phyloP scores from a whole-genome alignment of 164 flowering plant genomes.

The Piper betle region DNA sequence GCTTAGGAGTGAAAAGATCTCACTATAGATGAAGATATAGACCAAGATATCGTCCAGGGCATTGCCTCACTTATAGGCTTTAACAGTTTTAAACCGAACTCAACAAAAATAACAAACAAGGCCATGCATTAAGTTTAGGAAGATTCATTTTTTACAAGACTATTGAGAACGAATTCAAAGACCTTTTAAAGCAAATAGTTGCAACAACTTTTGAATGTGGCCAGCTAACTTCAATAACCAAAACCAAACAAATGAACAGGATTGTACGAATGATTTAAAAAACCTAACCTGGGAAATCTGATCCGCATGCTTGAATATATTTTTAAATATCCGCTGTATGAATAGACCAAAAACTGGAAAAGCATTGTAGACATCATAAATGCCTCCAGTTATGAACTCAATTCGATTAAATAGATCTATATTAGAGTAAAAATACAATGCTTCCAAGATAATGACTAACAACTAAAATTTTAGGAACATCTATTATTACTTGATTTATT shows the following conservation, averaged over 20 bases:
- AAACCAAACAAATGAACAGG: not conserved
- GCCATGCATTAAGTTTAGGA: not conserved
- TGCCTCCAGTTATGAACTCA: not conserved
- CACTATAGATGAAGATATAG: no score
- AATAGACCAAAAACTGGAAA: conserved; percentile 72
- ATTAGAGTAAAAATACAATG: not conserved
- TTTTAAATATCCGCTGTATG: conserved; percentile 69
- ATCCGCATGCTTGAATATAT: conserved; percentile 81
- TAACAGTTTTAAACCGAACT: not conserved
- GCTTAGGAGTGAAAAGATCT: no score
- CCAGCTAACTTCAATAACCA: not conserved
- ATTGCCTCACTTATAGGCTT: no score
- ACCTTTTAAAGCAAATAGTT: not conserved
- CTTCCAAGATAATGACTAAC: not conserved
- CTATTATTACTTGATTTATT: not conserved
- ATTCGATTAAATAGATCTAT: not conserved
- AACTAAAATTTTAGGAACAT: not conserved
- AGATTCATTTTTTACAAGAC: not conserved
- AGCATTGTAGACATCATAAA: conserved; percentile 1
- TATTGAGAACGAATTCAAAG: not conserved
- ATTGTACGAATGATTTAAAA: not conserved
- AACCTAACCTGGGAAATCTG: conserved; percentile 76
- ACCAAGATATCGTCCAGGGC: no score
- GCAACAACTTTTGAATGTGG: not conserved
- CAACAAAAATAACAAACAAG: not conserved